These are phyloP conservation scores for Termitomyces sp. DNA, from an alignment of 768 basidiomycete genomes.

Conservation along the genomic window DNA sequence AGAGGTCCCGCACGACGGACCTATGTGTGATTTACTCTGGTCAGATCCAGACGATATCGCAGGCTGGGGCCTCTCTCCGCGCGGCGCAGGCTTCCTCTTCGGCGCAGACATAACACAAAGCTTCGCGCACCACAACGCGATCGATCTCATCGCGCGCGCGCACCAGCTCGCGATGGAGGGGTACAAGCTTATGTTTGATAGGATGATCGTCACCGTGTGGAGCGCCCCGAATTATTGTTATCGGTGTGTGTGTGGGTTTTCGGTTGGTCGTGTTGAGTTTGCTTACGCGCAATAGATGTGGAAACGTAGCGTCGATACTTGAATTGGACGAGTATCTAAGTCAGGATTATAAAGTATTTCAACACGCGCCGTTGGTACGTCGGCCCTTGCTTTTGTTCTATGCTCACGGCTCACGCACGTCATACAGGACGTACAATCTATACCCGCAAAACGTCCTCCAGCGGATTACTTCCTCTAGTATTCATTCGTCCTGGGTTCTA, in stretches of 20 bases:
- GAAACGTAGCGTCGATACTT: constrained; percentile 93
- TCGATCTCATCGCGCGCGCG: constrained; percentile 93
- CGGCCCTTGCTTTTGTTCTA: not conserved
- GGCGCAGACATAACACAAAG: constrained; percentile 87
- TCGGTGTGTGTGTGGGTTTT: constrained; percentile 60
- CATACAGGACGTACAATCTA: constrained; percentile 70
- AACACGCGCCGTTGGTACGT: constrained; percentile 82
- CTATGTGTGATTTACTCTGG: constrained; percentile 99
- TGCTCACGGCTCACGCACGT: not conserved
- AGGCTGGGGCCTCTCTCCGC: constrained; percentile 97
- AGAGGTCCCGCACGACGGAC: constrained; percentile 97
- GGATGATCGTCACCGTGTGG: constrained; percentile 96
- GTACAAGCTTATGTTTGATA: constrained; percentile 96
- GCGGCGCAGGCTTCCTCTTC: constrained; percentile 95
- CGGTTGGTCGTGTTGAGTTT: no score
- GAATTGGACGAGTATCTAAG: constrained; percentile 90
- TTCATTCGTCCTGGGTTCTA: no score
- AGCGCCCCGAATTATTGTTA: constrained; percentile 99
- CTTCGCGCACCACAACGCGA: constrained; percentile 88
- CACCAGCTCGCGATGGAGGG: constrained; percentile 99
- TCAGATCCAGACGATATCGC: constrained; percentile 96
- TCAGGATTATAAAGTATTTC: constrained; percentile 96
- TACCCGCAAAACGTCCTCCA: constrained; percentile 81
- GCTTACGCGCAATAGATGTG: constrained; percentile 77
- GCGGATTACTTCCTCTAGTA: constrained; percentile 85